These are phyloP conservation scores for Verticillium dahliae DNA, from an alignment of 2,329 filamentous ascomycete species.

Conservation along the genomic window DNA sequence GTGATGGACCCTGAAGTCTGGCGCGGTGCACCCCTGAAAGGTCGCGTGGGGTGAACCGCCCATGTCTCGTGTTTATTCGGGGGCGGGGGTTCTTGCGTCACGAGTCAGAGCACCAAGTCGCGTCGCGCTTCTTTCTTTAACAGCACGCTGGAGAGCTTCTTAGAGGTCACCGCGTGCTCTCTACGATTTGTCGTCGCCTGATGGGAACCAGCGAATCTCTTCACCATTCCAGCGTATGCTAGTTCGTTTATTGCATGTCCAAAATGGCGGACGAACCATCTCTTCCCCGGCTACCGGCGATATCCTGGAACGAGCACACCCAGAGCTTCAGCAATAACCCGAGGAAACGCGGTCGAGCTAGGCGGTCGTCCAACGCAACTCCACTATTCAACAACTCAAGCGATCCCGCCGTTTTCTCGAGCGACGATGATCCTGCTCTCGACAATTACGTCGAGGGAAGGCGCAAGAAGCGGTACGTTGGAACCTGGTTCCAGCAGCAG, in stretches of 20 bases:
- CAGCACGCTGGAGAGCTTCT: background rate
- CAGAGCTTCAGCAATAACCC: conserved; percentile 31
- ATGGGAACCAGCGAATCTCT: background rate
- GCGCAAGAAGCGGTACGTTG: conserved; percentile 56
- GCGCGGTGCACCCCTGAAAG: background rate
- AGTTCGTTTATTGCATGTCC: background rate
- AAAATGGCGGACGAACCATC: conserved; percentile 33
- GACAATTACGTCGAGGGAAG: conserved; percentile 56
- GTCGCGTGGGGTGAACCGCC: background rate
- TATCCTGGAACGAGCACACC: conserved; percentile 30
- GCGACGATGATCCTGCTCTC: conserved; percentile 61
- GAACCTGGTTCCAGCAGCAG: conserved; percentile 58
- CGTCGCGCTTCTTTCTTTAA: background rate
- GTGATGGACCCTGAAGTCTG: background rate
- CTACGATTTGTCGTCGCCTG: no score
- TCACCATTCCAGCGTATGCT: background rate
- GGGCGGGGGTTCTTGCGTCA: background rate
- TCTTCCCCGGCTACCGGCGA: conserved; percentile 29
- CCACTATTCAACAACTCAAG: conserved; percentile 53
- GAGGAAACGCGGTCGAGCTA: conserved; percentile 29
- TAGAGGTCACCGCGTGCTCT: background rate
- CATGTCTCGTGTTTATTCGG: background rate
- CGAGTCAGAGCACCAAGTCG: background rate
- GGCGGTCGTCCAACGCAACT: conserved; percentile 19
- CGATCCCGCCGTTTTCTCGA: conserved; percentile 65